Percentiles rank a stretch among this genome's conserved stretches.
Conservation (phyloP, 2,329 filamentous ascomycete species). For the Mycocentrospora acerina region DNA sequence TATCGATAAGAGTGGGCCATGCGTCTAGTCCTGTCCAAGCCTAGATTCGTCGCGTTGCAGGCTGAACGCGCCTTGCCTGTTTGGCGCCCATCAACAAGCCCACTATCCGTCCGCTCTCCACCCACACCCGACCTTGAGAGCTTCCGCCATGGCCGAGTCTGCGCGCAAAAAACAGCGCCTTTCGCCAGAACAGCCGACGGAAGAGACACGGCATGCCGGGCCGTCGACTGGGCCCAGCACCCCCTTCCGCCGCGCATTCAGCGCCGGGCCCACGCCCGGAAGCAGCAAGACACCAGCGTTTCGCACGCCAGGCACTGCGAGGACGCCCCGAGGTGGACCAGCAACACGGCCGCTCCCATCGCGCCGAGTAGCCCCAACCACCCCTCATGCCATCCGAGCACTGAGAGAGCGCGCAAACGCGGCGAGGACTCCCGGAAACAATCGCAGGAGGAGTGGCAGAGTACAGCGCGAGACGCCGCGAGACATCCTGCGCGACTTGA, state of each 20-base stretch:
- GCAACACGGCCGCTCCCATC: constrained; percentile 36
- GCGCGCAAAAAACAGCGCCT: constrained; percentile 38
- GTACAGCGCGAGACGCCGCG: constrained; percentile 57
- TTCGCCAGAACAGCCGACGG: constrained; percentile 32
- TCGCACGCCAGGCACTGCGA: constrained; percentile 38
- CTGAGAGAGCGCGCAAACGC: constrained; percentile 54
- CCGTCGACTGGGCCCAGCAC: constrained; percentile 28
- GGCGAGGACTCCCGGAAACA: constrained; percentile 53
- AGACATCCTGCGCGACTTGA: constrained; percentile 55
- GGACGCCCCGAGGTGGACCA: constrained; percentile 37
- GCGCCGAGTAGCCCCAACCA: constrained; percentile 50
- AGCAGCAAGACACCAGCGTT: constrained; percentile 33
- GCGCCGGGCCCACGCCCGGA: constrained; percentile 35
- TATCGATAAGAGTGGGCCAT: constrained; percentile 33
- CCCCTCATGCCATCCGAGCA: constrained; percentile 57
- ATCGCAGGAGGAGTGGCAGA: constrained; percentile 51
- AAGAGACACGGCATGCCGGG: constrained; percentile 24
- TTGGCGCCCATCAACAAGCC: constrained; percentile 22
- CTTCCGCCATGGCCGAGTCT: constrained; percentile 37
- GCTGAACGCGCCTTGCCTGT: constrained; percentile 19
- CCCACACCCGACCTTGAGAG: constrained; percentile 7
- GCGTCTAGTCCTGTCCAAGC: constrained; percentile 4
- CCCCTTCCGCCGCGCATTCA: constrained; percentile 38
- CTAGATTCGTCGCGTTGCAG: constrained; percentile 16
- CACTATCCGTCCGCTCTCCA: no score